Conservation (phyloP, 2,329 filamentous ascomycete genomes). For the Fusarium nisikadoi region DNA sequence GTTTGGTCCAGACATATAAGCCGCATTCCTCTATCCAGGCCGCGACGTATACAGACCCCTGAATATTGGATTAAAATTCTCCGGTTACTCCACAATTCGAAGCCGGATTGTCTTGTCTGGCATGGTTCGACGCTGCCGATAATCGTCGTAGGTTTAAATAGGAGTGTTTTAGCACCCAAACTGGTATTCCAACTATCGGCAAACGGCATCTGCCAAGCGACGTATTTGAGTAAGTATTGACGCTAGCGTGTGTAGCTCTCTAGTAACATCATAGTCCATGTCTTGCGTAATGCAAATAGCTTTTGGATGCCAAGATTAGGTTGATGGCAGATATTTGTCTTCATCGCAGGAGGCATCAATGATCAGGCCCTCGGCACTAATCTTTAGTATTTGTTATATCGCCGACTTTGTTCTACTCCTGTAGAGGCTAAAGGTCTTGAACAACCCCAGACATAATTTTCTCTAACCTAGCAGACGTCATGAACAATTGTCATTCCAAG, state of each 20-base stretch:
- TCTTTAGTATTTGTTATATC: background rate
- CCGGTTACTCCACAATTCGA: background rate
- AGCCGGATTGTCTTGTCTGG: background rate
- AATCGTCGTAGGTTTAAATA: background rate
- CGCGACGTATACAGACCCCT: background rate
- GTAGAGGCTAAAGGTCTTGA: background rate
- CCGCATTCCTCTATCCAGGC: constrained; percentile 19
- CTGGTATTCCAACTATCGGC: background rate
- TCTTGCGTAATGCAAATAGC: constrained; percentile 1
- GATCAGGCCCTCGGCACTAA: background rate
- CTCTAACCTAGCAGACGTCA: background rate
- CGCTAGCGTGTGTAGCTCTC: background rate
- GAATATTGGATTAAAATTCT: background rate
- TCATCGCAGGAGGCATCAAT: background rate
- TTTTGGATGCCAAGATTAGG: background rate
- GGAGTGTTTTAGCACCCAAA: background rate
- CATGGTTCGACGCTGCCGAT: background rate
- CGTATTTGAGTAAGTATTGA: background rate
- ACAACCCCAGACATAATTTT: background rate
- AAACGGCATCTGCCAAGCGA: background rate
- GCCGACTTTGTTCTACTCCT: background rate
- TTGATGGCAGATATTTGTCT: background rate
- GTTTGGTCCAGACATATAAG: constrained; percentile 7
- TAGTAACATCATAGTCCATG: background rate
- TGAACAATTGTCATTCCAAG: background rate